A percentile compares a stretch with the other conserved stretches of the same genome.
These are phyloP conservation scores for Aeminium ludgeri DNA, from an alignment of 495 filamentous ascomycete genomes.

Conservation along the genomic window DNA sequence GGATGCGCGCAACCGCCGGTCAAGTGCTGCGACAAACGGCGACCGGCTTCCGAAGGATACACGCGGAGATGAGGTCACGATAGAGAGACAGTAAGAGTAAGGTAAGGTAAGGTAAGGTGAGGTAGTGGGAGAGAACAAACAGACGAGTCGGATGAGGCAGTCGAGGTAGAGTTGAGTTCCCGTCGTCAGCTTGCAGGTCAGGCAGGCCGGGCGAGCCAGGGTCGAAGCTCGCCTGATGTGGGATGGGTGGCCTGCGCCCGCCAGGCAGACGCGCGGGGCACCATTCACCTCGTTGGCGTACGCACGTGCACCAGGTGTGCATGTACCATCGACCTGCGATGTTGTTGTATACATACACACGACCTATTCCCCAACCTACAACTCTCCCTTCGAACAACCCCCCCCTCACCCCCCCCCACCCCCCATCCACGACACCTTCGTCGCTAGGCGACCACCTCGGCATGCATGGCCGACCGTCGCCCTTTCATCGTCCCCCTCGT, in stretches of 20 bases:
- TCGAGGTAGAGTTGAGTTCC: neutral
- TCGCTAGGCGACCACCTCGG: neutral
- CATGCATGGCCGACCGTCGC: slow-evolving; percentile 17
- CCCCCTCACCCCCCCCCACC: neutral
- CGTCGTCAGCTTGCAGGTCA: too few relatives aligned
- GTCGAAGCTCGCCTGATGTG: neutral
- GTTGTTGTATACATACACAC: too few relatives aligned
- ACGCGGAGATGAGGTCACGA: too few relatives aligned
- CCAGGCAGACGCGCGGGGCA: neutral
- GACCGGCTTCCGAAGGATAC: too few relatives aligned
- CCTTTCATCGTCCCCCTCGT: slow-evolving; percentile 11
- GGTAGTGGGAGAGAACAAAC: neutral
- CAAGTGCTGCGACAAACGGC: too few relatives aligned
- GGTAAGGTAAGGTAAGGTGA: neutral
- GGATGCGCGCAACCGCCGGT: too few relatives aligned
- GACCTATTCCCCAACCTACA: too few relatives aligned
- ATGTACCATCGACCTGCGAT: neutral
- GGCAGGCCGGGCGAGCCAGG: too few relatives aligned
- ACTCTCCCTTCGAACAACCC: neutral
- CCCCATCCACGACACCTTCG: neutral
- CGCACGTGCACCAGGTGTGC: neutral
- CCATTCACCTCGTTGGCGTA: neutral
- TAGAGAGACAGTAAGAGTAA: too few relatives aligned
- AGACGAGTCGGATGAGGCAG: neutral
- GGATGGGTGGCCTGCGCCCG: neutral